These are phyloP conservation scores for Primulina huaijiensis DNA, from an alignment of 257 asterid species.

Conservation along the genomic window DNA sequence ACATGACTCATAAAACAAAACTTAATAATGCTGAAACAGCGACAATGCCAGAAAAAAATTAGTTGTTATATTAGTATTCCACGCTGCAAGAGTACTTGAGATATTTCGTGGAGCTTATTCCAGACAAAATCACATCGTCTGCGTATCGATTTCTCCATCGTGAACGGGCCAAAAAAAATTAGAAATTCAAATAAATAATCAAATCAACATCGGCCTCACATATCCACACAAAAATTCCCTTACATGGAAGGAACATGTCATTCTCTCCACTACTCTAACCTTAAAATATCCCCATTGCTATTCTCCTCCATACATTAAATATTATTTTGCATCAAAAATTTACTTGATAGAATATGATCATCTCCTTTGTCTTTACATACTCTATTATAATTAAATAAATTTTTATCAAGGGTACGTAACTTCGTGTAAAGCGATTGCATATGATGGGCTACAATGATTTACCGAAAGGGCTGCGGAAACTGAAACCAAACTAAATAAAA, in stretches of 20 bases:
- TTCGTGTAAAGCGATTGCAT: background rate
- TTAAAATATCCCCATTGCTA: background rate
- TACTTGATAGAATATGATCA: too few relatives aligned
- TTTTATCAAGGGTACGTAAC: background rate
- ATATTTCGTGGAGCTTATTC: background rate
- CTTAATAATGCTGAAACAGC: too few relatives aligned
- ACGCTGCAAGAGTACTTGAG: too few relatives aligned
- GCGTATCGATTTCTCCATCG: background rate
- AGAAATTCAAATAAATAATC: background rate
- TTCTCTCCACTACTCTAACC: background rate
- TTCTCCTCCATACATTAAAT: too few relatives aligned
- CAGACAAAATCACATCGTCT: background rate
- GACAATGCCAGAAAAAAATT: too few relatives aligned
- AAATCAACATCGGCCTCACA: background rate
- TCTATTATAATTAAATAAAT: too few relatives aligned
- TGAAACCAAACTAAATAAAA: background rate
- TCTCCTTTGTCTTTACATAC: too few relatives aligned
- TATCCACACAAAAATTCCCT: background rate
- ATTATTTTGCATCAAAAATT: too few relatives aligned
- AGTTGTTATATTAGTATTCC: too few relatives aligned
- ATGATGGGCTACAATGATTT: background rate
- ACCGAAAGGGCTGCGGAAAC: background rate
- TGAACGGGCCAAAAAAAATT: background rate
- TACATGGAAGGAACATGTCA: background rate
- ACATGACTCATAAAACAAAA: too few relatives aligned